phyloP scores from a whole-genome alignment of 192 early-diverging fungal genomes.

The Chytriomyces sp. region DNA sequence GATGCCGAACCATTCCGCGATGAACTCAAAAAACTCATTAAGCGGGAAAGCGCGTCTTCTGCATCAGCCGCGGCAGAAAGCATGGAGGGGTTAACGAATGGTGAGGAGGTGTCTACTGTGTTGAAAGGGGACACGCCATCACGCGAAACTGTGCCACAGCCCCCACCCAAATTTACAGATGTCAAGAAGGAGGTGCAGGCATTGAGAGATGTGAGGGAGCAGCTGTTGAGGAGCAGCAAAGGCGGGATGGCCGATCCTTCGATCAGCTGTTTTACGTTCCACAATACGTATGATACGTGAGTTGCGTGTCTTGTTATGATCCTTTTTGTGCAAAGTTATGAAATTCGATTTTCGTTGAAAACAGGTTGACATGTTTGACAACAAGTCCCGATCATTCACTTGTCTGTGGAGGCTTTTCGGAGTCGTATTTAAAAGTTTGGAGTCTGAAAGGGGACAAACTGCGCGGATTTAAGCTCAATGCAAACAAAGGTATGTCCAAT shows the following conservation, averaged over 20 bases:
- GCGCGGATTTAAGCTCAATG: background rate
- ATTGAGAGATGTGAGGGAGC: slow-evolving; percentile 77
- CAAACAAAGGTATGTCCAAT: slow-evolving; percentile 56
- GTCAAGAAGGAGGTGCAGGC: slow-evolving; percentile 77
- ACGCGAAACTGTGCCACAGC: too few relatives aligned
- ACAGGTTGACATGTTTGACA: slow-evolving; percentile 86
- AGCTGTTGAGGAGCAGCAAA: slow-evolving; percentile 41
- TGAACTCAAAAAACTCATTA: slow-evolving; percentile 43
- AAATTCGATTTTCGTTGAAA: background rate
- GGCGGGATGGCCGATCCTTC: slow-evolving; percentile 72
- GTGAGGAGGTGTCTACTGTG: too few relatives aligned
- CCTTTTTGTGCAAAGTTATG: background rate
- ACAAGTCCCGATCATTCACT: slow-evolving; percentile 81
- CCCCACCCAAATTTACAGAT: slow-evolving; percentile 68
- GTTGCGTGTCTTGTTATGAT: background rate
- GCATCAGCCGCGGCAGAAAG: too few relatives aligned
- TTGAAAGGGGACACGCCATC: too few relatives aligned
- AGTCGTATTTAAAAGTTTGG: slow-evolving; percentile 94
- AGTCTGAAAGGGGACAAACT: slow-evolving; percentile 67
- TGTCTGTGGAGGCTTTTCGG: slow-evolving; percentile 89
- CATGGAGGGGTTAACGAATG: too few relatives aligned
- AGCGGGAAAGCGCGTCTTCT: slow-evolving; percentile 58
- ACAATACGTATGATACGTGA: slow-evolving; percentile 81
- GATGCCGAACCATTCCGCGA: slow-evolving; percentile 21
- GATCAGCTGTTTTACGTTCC: slow-evolving; percentile 94